Percentiles rank a stretch among this genome's conserved stretches.
Conservation (phyloP, 805 yeast genomes). For the Spathaspora girioi region DNA sequence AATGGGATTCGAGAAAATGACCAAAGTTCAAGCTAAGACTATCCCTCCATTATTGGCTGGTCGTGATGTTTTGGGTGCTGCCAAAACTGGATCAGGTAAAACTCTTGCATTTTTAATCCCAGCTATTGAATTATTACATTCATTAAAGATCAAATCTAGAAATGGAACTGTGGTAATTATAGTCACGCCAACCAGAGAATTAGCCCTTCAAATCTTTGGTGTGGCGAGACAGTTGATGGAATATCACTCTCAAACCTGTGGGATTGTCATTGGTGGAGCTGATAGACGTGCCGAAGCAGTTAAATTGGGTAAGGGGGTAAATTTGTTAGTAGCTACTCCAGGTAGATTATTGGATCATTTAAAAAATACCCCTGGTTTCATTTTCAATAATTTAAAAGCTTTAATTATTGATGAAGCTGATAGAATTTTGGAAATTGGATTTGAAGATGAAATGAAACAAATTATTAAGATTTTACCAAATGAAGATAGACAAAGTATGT, state of each 20-base stretch:
- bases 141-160: slow-evolving; percentile 92
- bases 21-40: slow-evolving; percentile 91
- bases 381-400: slow-evolving; percentile 91
- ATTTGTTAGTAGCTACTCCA: slow-evolving; percentile 92
- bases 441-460: slow-evolving; percentile 98
- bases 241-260: slow-evolving; percentile 87
- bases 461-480: slow-evolving; percentile 90
- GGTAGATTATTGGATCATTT: slow-evolving; percentile 95
- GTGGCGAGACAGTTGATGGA: slow-evolving; percentile 95
- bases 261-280: slow-evolving; percentile 97
- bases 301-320: slow-evolving; percentile 89
- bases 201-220: slow-evolving; percentile 96
- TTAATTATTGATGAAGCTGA: slow-evolving; percentile 97
- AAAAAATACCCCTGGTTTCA: slow-evolving; percentile 91
- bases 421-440: slow-evolving; percentile 94
- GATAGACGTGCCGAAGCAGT: slow-evolving; percentile 97
- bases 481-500: slow-evolving; percentile 92
- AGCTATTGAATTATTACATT: slow-evolving; percentile 87
- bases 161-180: slow-evolving; percentile 97
- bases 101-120: slow-evolving; percentile 94
- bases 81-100: slow-evolving; percentile 98
- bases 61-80: slow-evolving; percentile 97
- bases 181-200: slow-evolving; percentile 95
- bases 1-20: slow-evolving; percentile 92
- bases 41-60: slow-evolving; percentile 97